Base-by-base conservation (phyloP, 2,329 filamentous ascomycete species). In the Purpureocillium takamizusanense region DNA sequence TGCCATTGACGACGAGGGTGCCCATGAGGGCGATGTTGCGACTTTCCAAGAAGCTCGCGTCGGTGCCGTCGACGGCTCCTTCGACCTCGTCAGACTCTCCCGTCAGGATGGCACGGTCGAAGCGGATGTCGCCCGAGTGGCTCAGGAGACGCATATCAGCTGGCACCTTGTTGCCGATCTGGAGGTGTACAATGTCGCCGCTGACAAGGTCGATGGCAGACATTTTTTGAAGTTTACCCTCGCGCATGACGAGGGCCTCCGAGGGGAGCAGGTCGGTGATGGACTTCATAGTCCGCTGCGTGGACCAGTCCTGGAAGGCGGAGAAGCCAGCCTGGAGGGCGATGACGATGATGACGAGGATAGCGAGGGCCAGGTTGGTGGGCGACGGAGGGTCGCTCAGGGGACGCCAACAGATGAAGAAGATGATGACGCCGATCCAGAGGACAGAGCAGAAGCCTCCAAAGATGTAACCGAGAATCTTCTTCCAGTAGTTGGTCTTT, bases 391-490 rank as follows among this genome's bases (percentile, higher is more conserved):
- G 66, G 31, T 62, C 50, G 45, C 65, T 65, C 34, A 70, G 53
- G n/a, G 67, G 66, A 14, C 51, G 45, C 66, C 67, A 70, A 49
- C 65, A 69, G 43, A 70, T 48, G 46, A 69, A 69, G 56, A 69
- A 69, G 48, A 69, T 55, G 44, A 69, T 56, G 35, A 65, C 63
- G 14, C 63, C 66, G 28, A 68, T 47, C 65, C 65, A 69, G 11
- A 69, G 56, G 16, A 69, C 55, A 1, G 65, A 67, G 35, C 66
- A 68, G 49, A 69, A 69, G 33, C 66, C 66, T 28, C 66, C 66
- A 47, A 69, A 69, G 40, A 69, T 43, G 42, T 69, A 70, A 5
- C 48, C 43, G 7, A 66, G 46, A 1, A 65, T 51, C 42, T 65
- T 63, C 44, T 60, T 62, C 40, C 53, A 42, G 46, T 68, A 66